phyloP scores from a whole-genome alignment of 306 rosid genomes.

The Casuarina equisetifolia region DNA sequence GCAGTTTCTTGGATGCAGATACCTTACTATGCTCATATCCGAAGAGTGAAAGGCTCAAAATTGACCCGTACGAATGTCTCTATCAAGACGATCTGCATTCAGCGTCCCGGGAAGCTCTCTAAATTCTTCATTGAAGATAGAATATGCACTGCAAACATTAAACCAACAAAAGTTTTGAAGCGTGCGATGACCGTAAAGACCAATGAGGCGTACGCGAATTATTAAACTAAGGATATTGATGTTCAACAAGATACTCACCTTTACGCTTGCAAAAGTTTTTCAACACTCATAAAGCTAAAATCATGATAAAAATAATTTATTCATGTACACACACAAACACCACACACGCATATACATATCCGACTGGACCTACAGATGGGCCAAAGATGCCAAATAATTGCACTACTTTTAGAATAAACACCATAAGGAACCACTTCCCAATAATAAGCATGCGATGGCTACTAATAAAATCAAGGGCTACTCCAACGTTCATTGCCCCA shows the following conservation, averaged over 20 bases:
- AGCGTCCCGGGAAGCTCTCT: conserved; percentile 93
- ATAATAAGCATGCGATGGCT: too few relatives aligned
- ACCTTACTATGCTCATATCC: conserved; percentile 5
- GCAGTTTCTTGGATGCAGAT: neutral
- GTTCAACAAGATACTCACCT: neutral
- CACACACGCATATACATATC: neutral
- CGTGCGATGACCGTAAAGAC: neutral
- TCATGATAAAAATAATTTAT: neutral
- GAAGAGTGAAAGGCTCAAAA: conserved; percentile 45
- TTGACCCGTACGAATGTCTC: conserved; percentile 88
- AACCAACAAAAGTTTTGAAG: neutral
- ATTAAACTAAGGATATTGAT: neutral
- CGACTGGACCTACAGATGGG: neutral
- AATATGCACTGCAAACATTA: conserved; percentile 72
- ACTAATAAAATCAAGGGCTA: too few relatives aligned
- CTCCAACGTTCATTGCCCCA: neutral
- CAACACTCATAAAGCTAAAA: neutral
- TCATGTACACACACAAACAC: neutral
- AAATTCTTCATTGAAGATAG: conserved; percentile 92
- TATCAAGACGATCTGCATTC: conserved; percentile 82
- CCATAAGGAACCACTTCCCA: too few relatives aligned
- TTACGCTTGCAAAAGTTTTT: neutral
- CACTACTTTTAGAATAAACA: neutral
- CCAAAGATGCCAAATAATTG: neutral
- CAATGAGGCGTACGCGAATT: neutral